Evolutionary conservation across 2,329 filamentous ascomycete genomes (phyloP), one percentile per base, ranked within the genome.

Genomic region (Allantophomopsis cytisporea): DNA sequence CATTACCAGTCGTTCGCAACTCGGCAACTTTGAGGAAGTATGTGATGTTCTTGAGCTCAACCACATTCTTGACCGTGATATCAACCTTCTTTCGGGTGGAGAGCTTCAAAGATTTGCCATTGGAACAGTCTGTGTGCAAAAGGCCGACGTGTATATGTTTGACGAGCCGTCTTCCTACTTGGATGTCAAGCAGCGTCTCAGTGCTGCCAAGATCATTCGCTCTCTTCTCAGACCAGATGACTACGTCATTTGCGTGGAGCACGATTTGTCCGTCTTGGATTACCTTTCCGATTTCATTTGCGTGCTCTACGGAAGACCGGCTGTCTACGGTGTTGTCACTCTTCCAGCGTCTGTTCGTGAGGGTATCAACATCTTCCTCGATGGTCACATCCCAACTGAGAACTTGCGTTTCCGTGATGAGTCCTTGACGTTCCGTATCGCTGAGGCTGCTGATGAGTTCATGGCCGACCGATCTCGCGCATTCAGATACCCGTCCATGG

Each of bases 71-170:
- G 85, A 95, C 50, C 85, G 93, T 64, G 89, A 96, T 48, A 83
- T 98, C 51, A 78, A 74, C 51, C 73, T 84, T 30, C 76, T 98
- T 16, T 98, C 91, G 48, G 93, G 91, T 74, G 91, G 91, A 71
- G 93, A 98, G 64, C 73, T 98, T 56, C 91, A 98, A 64, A 83
- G 91, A 63, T 98, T 98, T 54, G 91, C 91, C 53, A 95, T 98
- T 52, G 91, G 84, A 54, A 84, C 89, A 38, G 87, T 94, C 46
- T 94, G 88, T 55, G 88, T 96, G 16, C 89, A 96, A 61, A 79
- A 94, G 55, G 89, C 89, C 50, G 91, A 98, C 60, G 86, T 94
- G 10, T 98, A 98, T 72, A 96, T 98, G 91, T 98, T 98, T 55
- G 91, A 98, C 62, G 91, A 98, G 68, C 93, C 93, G 14, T 96